A percentile compares a stretch with the other conserved stretches of the same genome.
Evolutionary conservation across 1,284 basidiomycete species (phyloP).

Genomic region (Ceratobasidium sp.): DNA sequence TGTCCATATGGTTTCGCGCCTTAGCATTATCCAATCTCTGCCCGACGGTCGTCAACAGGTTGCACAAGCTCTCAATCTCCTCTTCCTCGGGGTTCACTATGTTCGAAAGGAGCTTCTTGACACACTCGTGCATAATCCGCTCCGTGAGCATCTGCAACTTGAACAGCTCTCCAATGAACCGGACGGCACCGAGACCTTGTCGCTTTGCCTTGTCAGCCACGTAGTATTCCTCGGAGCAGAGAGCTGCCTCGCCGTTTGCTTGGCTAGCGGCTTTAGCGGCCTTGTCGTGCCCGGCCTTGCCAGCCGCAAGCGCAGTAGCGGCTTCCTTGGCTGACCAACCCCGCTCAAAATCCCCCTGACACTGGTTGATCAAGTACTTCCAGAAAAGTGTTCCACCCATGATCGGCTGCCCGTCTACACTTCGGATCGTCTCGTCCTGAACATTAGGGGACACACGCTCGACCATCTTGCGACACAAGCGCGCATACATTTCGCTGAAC

Average conservation of each 20-base stretch:
- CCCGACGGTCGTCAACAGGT: conserved; percentile 90
- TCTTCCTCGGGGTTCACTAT: conserved; percentile 96
- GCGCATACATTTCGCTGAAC: conserved; percentile 69
- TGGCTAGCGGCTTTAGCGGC: conserved; percentile 49
- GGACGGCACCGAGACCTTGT: conserved; percentile 94
- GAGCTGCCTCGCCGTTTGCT: conserved; percentile 55
- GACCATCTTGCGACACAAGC: conserved; percentile 64
- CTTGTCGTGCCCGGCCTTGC: conserved; percentile 49
- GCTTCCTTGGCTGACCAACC: conserved; percentile 66
- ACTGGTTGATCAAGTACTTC: conserved; percentile 68
- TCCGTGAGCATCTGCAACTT: conserved; percentile 95
- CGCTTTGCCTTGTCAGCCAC: conserved; percentile 71
- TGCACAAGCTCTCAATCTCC: conserved; percentile 96
- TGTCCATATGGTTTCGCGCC: conserved; percentile 86
- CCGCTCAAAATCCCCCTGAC: conserved; percentile 68
- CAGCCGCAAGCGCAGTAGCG: conserved; percentile 50
- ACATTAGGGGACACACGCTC: conserved; percentile 62
- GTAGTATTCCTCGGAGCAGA: conserved; percentile 69
- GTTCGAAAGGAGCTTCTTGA: conserved; percentile 93
- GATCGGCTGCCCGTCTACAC: conserved; percentile 58
- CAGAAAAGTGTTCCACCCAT: conserved; percentile 67
- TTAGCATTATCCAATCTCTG: conserved; percentile 80
- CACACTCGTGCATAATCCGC: conserved; percentile 95
- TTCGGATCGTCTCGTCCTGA: conserved; percentile 58
- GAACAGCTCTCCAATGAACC: conserved; percentile 98